phyloP scores from a whole-genome alignment of 2,329 filamentous ascomycete genomes.

The Fusarium stilboides region DNA sequence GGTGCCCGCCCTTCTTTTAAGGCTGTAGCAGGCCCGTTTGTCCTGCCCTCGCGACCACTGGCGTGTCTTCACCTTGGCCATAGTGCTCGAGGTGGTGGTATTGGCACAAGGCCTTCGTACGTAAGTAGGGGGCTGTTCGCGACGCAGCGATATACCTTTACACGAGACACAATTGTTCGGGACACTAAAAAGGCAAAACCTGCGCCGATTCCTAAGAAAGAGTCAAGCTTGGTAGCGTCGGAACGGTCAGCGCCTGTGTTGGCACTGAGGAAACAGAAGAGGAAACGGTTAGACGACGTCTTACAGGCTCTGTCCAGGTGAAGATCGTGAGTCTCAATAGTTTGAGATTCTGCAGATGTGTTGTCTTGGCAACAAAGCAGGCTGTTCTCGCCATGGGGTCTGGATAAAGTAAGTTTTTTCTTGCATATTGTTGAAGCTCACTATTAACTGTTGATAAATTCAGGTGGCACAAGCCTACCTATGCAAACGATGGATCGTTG shows the following conservation, averaged over 20 bases:
- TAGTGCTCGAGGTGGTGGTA: slow-evolving; percentile 52
- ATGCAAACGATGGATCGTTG: too few relatives aligned
- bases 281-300: slow-evolving; percentile 55
- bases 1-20: slow-evolving; percentile 46
- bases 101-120: slow-evolving; percentile 55
- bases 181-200: slow-evolving; percentile 8
- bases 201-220: slow-evolving; percentile 27
- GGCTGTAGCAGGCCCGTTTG: slow-evolving; percentile 55
- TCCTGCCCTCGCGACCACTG: slow-evolving; percentile 58
- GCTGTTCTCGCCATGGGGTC: neutral
- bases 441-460: neutral
- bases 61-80: slow-evolving; percentile 58
- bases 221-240: slow-evolving; percentile 25
- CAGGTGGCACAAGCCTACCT: neutral
- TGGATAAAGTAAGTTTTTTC: neutral
- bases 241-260: slow-evolving; percentile 39
- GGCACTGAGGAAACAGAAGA: slow-evolving; percentile 52
- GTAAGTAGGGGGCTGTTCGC: slow-evolving; percentile 55
- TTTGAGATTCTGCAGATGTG: too few relatives aligned
- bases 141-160: slow-evolving; percentile 55
- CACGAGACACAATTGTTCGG: slow-evolving; percentile 37
- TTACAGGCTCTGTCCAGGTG: slow-evolving; percentile 50
- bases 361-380: neutral
- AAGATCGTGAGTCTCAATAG: neutral
- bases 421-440: neutral